phyloP scores from a whole-genome alignment of 1,284 basidiomycete species.

The Marasmius tenuissimus region DNA sequence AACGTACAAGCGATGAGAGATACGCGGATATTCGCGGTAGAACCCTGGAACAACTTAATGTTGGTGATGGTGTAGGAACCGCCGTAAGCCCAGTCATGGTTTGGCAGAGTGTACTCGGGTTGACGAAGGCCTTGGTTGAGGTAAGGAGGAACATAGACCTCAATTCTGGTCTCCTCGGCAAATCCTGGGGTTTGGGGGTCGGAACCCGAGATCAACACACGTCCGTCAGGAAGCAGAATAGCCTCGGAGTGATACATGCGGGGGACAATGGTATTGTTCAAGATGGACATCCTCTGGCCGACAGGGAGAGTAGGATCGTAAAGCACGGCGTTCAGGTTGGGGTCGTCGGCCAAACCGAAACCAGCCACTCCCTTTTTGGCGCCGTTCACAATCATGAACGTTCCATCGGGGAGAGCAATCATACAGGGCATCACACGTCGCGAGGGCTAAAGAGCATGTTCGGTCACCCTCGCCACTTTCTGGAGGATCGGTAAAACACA shows the following conservation, averaged over 20 bases:
- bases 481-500: conserved; percentile 26
- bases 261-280: conserved; percentile 71
- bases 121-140: conserved; percentile 56
- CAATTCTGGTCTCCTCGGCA: conserved; percentile 72
- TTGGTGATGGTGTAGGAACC: conserved; percentile 48
- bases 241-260: conserved; percentile 84
- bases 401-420: conserved; percentile 71
- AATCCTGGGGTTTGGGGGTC: conserved; percentile 63
- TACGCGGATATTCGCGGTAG: conserved; percentile 53
- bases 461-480: neutral
- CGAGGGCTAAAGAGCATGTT: conserved; percentile 50
- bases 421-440: conserved; percentile 76
- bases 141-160: conserved; percentile 77
- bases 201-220: conserved; percentile 67
- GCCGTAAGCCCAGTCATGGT: conserved; percentile 62
- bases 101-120: conserved; percentile 46
- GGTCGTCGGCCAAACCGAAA: conserved; percentile 66
- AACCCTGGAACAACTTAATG: conserved; percentile 57
- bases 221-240: conserved; percentile 60
- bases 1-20: conserved; percentile 32
- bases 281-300: conserved; percentile 64
- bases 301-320: conserved; percentile 66
- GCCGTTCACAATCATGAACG: conserved; percentile 73
- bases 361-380: conserved; percentile 68
- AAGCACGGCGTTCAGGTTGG: conserved; percentile 63